Evolutionary conservation across 305 asterid genomes (phyloP).

Genomic region (Solanum chacoense): DNA sequence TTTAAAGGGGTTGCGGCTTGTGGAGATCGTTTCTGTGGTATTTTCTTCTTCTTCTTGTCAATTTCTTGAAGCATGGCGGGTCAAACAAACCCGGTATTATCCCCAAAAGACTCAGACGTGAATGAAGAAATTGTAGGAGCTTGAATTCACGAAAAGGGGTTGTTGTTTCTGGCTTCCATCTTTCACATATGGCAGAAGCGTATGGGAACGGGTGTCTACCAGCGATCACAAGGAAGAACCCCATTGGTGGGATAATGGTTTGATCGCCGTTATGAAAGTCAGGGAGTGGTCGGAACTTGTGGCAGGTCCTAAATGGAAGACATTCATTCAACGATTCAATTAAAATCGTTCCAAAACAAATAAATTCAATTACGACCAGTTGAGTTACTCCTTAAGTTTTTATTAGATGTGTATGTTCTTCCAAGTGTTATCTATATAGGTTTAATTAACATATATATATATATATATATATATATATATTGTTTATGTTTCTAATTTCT

Average conservation of each 20-base stretch:
- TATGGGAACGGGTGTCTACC: slow-evolving; percentile 47
- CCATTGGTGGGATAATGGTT: slow-evolving; percentile 35
- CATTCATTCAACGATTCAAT: slow-evolving; percentile 55
- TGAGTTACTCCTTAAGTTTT: slow-evolving; percentile 60
- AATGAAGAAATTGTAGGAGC: slow-evolving; percentile 24
- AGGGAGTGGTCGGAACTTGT: slow-evolving; percentile 71
- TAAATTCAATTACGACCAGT: slow-evolving; percentile 53
- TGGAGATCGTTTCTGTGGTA: background rate
- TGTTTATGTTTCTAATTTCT: too few relatives aligned
- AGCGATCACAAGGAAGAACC: slow-evolving; percentile 10
- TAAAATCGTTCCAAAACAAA: slow-evolving; percentile 19
- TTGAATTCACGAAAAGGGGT: slow-evolving; percentile 20
- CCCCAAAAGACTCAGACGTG: slow-evolving; percentile 9
- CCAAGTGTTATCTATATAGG: too few relatives aligned
- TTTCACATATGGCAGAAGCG: slow-evolving; percentile 18
- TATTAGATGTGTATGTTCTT: too few relatives aligned
- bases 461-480: too few relatives aligned
- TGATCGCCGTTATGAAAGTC: slow-evolving; percentile 31
- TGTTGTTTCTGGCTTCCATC: slow-evolving; percentile 46
- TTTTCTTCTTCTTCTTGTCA: background rate
- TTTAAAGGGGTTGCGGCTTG: background rate
- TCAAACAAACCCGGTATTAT: slow-evolving; percentile 11
- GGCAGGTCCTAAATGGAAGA: slow-evolving; percentile 90
- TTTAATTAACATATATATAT: too few relatives aligned
- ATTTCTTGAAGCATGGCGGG: background rate